Evolutionary conservation across 768 basidiomycete species (phyloP).

Genomic region (Epithele typhae): DNA sequence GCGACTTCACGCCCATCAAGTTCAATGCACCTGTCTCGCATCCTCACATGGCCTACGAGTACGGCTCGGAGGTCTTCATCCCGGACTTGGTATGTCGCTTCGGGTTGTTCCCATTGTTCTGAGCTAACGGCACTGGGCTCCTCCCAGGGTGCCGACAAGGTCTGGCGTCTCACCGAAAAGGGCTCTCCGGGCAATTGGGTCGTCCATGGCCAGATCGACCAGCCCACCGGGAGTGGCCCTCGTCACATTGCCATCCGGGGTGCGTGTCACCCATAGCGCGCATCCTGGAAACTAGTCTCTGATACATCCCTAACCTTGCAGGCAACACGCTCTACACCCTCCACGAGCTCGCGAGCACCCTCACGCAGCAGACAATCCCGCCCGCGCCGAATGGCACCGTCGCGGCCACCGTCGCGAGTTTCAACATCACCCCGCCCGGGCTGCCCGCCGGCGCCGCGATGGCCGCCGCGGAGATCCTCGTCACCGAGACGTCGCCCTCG

Average conservation of each 20-base stretch:
- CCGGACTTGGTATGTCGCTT: conserved; percentile 59
- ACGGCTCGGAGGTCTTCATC: conserved; percentile 53
- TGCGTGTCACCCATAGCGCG: conserved; percentile 18
- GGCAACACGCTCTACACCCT: conserved; percentile 48
- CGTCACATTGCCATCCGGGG: conserved; percentile 39
- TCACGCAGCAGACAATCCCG: conserved; percentile 57
- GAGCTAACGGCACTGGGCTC: too few species aligned
- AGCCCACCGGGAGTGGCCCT: conserved; percentile 62
- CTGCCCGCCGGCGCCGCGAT: conserved; percentile 37
- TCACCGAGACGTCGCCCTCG: conserved; percentile 40
- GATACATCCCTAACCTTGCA: conserved; percentile 24
- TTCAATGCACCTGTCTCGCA: conserved; percentile 55
- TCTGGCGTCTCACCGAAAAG: conserved; percentile 57
- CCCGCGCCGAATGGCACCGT: conserved; percentile 44
- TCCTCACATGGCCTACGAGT: conserved; percentile 63
- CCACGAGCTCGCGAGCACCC: conserved; percentile 52
- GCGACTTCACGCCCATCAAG: conserved; percentile 38
- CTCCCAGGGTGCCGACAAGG: conserved; percentile 57
- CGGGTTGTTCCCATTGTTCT: too few species aligned
- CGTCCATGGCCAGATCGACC: conserved; percentile 58
- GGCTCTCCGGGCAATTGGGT: conserved; percentile 40
- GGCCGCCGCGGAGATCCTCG: conserved; percentile 59
- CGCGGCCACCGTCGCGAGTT: conserved; percentile 42
- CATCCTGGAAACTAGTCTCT: too few species aligned
- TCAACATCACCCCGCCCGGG: conserved; percentile 44